phyloP scores from a whole-genome alignment of 2,329 filamentous ascomycete genomes.

The Cordyceps tenuipes region DNA sequence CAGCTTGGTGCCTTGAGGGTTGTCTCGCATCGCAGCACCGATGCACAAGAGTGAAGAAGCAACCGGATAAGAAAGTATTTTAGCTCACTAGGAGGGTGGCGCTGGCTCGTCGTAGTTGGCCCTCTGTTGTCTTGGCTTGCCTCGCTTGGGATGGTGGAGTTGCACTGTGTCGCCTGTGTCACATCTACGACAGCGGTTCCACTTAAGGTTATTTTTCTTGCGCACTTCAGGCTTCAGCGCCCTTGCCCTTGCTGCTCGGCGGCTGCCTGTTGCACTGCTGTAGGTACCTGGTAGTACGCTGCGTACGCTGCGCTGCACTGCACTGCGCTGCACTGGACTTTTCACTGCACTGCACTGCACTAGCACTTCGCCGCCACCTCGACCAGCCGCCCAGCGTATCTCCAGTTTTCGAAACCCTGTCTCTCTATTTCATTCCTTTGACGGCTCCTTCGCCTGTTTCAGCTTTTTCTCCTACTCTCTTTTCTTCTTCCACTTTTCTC shows the following conservation, averaged over 20 bases:
- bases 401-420: neutral
- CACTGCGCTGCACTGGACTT: too few relatives aligned
- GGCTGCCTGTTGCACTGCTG: neutral
- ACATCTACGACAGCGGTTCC: conserved; percentile 3
- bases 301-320: too few relatives aligned
- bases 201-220: conserved; percentile 11
- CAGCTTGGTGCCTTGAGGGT: neutral
- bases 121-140: neutral
- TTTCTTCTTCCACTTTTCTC: neutral
- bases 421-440: conserved; percentile 1
- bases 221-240: neutral
- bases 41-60: neutral
- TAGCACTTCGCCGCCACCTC: neutral
- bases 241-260: too few relatives aligned
- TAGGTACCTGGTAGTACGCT: too few relatives aligned
- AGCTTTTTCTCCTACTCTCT: neutral
- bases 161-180: conserved; percentile 2
- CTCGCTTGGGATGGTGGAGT: neutral
- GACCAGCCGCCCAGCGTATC: neutral
- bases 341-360: neutral
- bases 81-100: neutral
- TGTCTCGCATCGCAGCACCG: neutral
- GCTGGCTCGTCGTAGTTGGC: neutral
- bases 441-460: neutral
- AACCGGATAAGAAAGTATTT: neutral